Evolutionary conservation across 768 basidiomycete genomes (phyloP), one percentile per base, ranked within the genome.

Genomic region (Pulveroboletus sp.): DNA sequence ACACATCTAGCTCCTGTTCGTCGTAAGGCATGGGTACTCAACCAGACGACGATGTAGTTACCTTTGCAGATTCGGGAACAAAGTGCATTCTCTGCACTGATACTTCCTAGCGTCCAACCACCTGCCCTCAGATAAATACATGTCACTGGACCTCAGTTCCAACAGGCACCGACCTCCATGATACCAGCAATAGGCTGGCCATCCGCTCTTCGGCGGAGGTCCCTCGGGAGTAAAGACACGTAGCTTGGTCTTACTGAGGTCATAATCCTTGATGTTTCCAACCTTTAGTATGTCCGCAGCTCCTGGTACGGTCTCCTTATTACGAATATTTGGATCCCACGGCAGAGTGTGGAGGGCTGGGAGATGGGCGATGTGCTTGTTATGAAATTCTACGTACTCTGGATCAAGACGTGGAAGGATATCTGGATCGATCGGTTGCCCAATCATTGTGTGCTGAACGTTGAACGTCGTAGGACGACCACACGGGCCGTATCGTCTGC

Each of bases 41-140:
- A 33, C 15, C 10, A 40, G 6, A 27, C 31, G 8, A 37, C 9
- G 18, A 32, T n/a, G 18, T 24, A 8, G 36, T 44, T 32, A 64
- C 64, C 66, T 61, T 53, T 61, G 53, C 66, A 66, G 39, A 64
- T 32, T 42, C 64, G 48, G 18, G 64, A 68, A 33, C 76, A 73
- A 58, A 89, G 84, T 13, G 79, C 70, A 33, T 77, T 79, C 57
- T 85, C 84, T 24, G 78, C 75, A 32, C 56, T 60, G 55, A 86
- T 86, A 47, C 72, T 81, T 0, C 87, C 87, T 2, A 89, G 71
- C 0, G 85, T 86, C 87, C 87, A 88, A 31, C 87, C 87, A 37
- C 87, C 86, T 84, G 56, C 43, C 17, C 11, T 4, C 43, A 15
- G 10, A 39, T 54, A 24, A 58, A 37, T 4, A 39, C 15, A 30